Evolutionary conservation across 176 grass and related monocot genomes (phyloP).

Genomic region (Aegilops speltoides): DNA sequence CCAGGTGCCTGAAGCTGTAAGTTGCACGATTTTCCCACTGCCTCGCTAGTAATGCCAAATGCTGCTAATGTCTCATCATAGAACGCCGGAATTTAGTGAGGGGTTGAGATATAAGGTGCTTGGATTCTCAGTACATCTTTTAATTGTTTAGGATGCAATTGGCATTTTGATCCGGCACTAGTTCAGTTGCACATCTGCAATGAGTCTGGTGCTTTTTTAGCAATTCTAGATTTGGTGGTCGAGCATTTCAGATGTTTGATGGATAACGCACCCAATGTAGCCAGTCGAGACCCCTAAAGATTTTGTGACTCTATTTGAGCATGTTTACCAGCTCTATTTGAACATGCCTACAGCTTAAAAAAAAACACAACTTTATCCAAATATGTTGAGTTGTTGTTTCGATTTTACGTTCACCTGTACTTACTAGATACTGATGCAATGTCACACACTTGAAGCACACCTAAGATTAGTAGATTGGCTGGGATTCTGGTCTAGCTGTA

Average conservation of each 20-base stretch:
- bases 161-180: not conserved
- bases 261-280: not conserved
- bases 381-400: not conserved
- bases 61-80: not conserved
- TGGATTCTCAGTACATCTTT: not conserved
- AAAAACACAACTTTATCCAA: not conserved
- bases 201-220: not conserved
- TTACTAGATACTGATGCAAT: not conserved
- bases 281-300: not conserved
- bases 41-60: not conserved
- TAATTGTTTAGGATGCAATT: slow-evolving; percentile 6
- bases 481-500: not conserved
- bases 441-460: not conserved
- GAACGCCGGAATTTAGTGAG: not conserved
- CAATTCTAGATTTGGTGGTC: not conserved
- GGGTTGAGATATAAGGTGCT: not conserved
- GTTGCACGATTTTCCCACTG: not conserved
- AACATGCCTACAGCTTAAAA: not conserved
- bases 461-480: not conserved
- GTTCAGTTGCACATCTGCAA: not conserved
- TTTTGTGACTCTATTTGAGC: not conserved
- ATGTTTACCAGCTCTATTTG: not conserved
- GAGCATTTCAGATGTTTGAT: not conserved
- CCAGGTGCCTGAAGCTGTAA: slow-evolving; percentile 67
- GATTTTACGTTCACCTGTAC: not conserved